These are phyloP conservation scores for Amanita thiersii DNA, from an alignment of 768 basidiomycete species.

Conservation along the genomic window DNA sequence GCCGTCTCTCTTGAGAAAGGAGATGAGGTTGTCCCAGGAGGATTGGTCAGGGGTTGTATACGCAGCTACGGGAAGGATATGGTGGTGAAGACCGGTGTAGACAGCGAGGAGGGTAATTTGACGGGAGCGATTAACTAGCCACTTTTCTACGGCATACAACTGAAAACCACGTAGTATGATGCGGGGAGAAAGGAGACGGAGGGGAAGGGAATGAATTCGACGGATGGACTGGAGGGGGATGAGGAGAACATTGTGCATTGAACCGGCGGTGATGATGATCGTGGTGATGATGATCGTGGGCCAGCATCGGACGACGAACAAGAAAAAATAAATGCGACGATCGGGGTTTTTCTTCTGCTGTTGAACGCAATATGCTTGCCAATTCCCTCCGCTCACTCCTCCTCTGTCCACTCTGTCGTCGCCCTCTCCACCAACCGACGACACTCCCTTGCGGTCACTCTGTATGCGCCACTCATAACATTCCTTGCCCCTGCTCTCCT, in stretches of 20 bases:
- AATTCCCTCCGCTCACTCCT: constrained; percentile 26
- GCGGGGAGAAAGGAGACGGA: neutral
- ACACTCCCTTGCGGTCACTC: constrained; percentile 83
- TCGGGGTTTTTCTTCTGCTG: constrained; percentile 3
- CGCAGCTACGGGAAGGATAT: constrained; percentile 38
- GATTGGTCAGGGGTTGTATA: constrained; percentile 33
- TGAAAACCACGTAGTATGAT: constrained; percentile 44
- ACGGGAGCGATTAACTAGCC: constrained; percentile 30
- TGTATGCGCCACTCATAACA: constrained; percentile 53
- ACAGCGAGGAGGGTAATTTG: constrained; percentile 51
- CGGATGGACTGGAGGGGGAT: constrained; percentile 8
- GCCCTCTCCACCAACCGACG: constrained; percentile 49
- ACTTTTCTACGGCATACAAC: constrained; percentile 83
- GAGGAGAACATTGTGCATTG: constrained; percentile 7
- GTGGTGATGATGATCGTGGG: constrained; percentile 8
- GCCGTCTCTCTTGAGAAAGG: constrained; percentile 56
- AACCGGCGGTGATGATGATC: neutral
- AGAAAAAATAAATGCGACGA: constrained; percentile 1
- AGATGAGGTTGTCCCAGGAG: constrained; percentile 57
- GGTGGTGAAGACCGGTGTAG: constrained; percentile 65
- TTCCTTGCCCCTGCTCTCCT: constrained; percentile 20
- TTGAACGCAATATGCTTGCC: constrained; percentile 13
- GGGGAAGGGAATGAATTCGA: constrained; percentile 10
- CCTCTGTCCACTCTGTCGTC: constrained; percentile 49
- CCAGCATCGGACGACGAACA: constrained; percentile 1